phyloP scores from a whole-genome alignment of 345 rosid species.

The Draba incana region DNA sequence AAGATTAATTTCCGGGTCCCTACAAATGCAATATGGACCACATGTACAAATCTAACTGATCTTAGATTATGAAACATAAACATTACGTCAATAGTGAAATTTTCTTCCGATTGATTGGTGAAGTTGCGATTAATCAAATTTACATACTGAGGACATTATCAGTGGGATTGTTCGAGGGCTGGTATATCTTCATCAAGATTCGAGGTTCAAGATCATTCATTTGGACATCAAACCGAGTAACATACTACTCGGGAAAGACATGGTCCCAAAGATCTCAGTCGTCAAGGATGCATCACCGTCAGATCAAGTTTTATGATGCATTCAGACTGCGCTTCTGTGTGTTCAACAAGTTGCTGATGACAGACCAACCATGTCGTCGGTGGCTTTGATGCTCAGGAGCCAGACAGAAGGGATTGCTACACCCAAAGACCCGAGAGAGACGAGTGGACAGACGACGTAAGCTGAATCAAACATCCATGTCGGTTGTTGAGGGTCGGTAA shows the following conservation, averaged over 20 bases:
- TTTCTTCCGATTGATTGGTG: no score
- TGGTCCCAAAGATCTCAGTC: not conserved
- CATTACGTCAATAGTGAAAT: no score
- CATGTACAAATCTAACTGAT: no score
- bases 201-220: not conserved
- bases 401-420: conserved; percentile 17
- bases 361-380: conserved; percentile 50
- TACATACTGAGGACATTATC: no score
- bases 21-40: no score
- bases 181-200: no score
- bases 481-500: no score
- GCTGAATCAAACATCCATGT: no score
- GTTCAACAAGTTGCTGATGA: conserved; percentile 51
- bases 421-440: conserved; percentile 35
- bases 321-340: conserved; percentile 51
- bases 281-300: conserved; percentile 13
- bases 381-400: conserved; percentile 40
- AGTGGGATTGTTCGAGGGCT: no score
- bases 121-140: no score
- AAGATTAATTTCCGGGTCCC: no score
- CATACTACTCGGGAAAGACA: not conserved
- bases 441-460: not conserved
- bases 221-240: not conserved
- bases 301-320: conserved; percentile 44
- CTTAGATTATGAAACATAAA: no score